Conservation (phyloP, 129 eudicot genomes). For the Helianthus tuberosus region DNA sequence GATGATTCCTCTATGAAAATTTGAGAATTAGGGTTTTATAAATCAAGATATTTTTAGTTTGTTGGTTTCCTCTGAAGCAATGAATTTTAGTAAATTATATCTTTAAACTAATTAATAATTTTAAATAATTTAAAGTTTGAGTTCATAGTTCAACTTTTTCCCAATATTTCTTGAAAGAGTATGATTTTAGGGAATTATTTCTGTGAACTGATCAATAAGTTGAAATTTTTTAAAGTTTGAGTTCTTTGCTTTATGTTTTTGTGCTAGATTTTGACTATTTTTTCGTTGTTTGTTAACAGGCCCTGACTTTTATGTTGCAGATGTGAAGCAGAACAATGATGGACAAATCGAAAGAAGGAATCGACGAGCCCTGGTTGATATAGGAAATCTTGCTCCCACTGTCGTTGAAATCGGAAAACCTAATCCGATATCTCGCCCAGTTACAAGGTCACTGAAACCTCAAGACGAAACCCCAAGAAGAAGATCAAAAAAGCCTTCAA, state of each 20-base stretch:
- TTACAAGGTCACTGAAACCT: slow-evolving; percentile 42
- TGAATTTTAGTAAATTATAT: not conserved
- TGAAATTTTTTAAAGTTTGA: not conserved
- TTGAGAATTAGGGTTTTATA: not conserved
- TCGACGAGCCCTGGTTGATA: slow-evolving; percentile 39
- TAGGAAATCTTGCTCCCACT: slow-evolving; percentile 38
- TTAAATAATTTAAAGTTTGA: no score
- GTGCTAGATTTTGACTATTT: not conserved
- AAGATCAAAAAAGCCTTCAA: slow-evolving; percentile 44
- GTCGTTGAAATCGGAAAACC: slow-evolving; percentile 38
- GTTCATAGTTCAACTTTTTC: no score
- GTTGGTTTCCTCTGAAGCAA: not conserved
- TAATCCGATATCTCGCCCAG: slow-evolving; percentile 23
- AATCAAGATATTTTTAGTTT: no score
- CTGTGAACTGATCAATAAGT: not conserved
- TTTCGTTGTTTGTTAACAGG: not conserved
- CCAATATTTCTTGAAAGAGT: no score
- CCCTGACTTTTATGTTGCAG: slow-evolving; percentile 25
- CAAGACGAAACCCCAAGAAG: slow-evolving; percentile 34
- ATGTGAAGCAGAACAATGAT: slow-evolving; percentile 34
- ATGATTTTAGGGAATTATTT: not conserved
- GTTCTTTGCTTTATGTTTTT: not conserved
- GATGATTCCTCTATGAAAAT: not conserved
- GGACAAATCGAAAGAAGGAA: slow-evolving; percentile 36
- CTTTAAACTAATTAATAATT: not conserved